Evolutionary conservation across 1,284 basidiomycete genomes (phyloP), one percentile per base, ranked within the genome.

Genomic region (Austropuccinia psidii): DNA sequence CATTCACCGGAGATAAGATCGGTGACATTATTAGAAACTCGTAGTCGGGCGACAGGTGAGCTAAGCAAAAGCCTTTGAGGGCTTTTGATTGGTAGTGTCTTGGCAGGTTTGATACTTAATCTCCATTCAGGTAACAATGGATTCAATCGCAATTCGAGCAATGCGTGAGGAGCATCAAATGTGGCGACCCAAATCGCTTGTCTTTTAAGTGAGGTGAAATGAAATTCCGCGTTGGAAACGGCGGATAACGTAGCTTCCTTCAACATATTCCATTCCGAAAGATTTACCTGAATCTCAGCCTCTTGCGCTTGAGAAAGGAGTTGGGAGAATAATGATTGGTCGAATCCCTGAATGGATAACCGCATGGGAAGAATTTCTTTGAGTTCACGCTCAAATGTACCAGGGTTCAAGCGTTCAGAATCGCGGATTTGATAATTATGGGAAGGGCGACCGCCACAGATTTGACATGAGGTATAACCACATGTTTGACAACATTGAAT

Each of bases 351-450:
- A 33, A 95, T 80, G 4, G 83, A 83, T 50, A 95, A 82, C 60
- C 88, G 89, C 93, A 97, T 97, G 0, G 94, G 94, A 15, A 97
- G 84, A 1, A 87, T 84, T 0, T 87, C 85, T 80, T 93, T 95
- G 74, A 96, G 84, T 73, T 86, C 84, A 76, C 86, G 85, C 31
- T 88, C 86, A 79, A 96, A 96, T 6, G 85, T 83, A 24, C 85
- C 84, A 0, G 93, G 92, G 17, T 85, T 83, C 7, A 90, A 80
- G 8, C 83, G 79, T 33, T 77, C 62, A 54, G 77, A 77, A 8
- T 77, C 72, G 43, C 76, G 90, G 83, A 2, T 82, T 37, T 81
- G 79, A 76, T 88, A 88, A 76, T 88, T 88, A 80, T 97, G 93
- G 76, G 92, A 89, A 0, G 94, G 94, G 73, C 91, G 87, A 29